Conservation (phyloP, 345 rosid genomes). For the Camelina laxa region DNA sequence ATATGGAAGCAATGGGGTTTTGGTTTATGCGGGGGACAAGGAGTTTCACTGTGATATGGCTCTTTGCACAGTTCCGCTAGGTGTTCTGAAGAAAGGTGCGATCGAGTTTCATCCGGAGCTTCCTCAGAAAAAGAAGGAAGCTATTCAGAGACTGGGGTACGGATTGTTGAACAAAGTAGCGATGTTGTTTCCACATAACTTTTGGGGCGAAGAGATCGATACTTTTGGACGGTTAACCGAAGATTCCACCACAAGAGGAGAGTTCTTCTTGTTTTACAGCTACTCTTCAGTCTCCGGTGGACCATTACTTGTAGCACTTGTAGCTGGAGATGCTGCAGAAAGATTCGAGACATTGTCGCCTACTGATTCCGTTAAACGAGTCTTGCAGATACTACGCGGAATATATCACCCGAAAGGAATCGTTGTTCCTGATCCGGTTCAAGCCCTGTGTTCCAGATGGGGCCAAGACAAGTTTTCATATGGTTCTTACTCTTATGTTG, state of each 20-base stretch:
- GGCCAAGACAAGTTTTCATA: slow-evolving; percentile 83
- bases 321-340: slow-evolving; percentile 90
- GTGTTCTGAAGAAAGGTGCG: slow-evolving; percentile 79
- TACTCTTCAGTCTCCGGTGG: slow-evolving; percentile 92
- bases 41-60: slow-evolving; percentile 88
- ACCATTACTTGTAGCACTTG: slow-evolving; percentile 89
- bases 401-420: slow-evolving; percentile 90
- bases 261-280: slow-evolving; percentile 93
- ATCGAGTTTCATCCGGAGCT: slow-evolving; percentile 87
- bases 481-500: slow-evolving; percentile 91
- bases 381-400: slow-evolving; percentile 72
- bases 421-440: slow-evolving; percentile 93
- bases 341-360: slow-evolving; percentile 86
- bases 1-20: slow-evolving; percentile 76
- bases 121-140: slow-evolving; percentile 82
- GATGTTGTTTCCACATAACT: slow-evolving; percentile 82
- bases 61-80: slow-evolving; percentile 85
- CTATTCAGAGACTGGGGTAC: slow-evolving; percentile 78
- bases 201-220: slow-evolving; percentile 94
- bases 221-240: slow-evolving; percentile 91
- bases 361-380: slow-evolving; percentile 79
- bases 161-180: slow-evolving; percentile 92
- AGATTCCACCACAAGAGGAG: slow-evolving; percentile 78
- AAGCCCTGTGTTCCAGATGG: slow-evolving; percentile 93
- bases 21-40: slow-evolving; percentile 75